These are phyloP conservation scores for Alloteropsis semialata DNA, from an alignment of 176 grass and related monocot species.

Conservation along the genomic window DNA sequence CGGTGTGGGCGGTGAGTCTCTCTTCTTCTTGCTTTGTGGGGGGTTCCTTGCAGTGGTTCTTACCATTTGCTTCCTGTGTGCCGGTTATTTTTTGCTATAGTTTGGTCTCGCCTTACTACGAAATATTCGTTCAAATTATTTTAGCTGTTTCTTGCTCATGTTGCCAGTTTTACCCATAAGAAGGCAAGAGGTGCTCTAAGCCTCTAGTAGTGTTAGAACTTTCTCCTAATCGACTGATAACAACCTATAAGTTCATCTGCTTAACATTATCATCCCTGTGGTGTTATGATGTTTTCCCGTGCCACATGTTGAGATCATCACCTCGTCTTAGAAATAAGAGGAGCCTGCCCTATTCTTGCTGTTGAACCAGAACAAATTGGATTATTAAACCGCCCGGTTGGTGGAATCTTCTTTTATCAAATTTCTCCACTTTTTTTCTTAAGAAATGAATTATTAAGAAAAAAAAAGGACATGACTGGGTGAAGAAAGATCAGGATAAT, in stretches of 20 bases:
- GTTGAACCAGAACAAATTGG: background rate
- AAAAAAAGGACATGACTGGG: background rate
- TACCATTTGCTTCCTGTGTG: background rate
- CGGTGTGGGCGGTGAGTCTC: constrained; percentile 29
- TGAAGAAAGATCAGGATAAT: background rate
- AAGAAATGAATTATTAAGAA: too few relatives aligned
- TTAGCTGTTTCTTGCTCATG: background rate
- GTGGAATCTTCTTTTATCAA: background rate
- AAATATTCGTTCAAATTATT: background rate
- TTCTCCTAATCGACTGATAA: background rate
- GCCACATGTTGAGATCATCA: background rate
- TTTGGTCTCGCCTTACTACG: background rate
- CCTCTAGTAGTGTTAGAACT: background rate
- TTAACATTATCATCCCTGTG: background rate
- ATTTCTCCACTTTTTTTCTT: background rate
- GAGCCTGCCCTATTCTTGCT: background rate
- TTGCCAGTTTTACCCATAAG: background rate
- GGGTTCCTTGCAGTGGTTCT: background rate
- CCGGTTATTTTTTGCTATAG: background rate
- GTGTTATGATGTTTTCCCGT: too few relatives aligned
- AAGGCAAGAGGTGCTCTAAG: background rate
- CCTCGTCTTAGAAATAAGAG: background rate
- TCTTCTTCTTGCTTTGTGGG: background rate
- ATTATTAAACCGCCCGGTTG: background rate
- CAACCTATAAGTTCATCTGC: background rate